Conservation (phyloP, 371 early-diverging fungal species). For the Cladochytrium tenue region DNA sequence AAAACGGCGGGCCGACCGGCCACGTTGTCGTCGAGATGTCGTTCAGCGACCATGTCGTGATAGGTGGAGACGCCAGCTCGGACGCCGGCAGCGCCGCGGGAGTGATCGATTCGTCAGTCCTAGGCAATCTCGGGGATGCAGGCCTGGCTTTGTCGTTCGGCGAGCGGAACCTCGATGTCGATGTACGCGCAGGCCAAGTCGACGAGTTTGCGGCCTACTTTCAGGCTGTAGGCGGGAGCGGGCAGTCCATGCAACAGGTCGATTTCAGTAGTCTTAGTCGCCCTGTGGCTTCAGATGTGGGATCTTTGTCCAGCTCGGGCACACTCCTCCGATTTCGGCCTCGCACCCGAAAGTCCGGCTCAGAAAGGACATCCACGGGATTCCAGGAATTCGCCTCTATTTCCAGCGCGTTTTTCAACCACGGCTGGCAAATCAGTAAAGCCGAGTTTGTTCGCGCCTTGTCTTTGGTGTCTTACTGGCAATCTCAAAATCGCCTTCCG, state of each 20-base stretch:
- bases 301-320: not conserved
- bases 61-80: not conserved
- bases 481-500: not conserved
- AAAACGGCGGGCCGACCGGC: not conserved
- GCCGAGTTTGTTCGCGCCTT: slow-evolving; percentile 17
- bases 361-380: not conserved
- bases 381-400: slow-evolving; percentile 4
- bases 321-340: not conserved
- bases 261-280: not conserved
- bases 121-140: not conserved
- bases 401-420: slow-evolving; percentile 24
- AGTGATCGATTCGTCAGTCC: not conserved
- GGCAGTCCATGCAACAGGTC: too few species aligned
- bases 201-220: not conserved
- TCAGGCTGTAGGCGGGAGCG: not conserved
- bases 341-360: not conserved
- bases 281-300: not conserved
- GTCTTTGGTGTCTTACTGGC: slow-evolving; percentile 19
- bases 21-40: not conserved
- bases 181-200: not conserved
- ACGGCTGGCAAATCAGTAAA: slow-evolving; percentile 27
- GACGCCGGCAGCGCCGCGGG: not conserved
- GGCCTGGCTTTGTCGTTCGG: not conserved
- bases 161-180: not conserved
- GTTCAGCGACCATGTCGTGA: not conserved